Conservation (phyloP, 352 stramenopile genomes). For the Phytophthora pseudosyringae region DNA sequence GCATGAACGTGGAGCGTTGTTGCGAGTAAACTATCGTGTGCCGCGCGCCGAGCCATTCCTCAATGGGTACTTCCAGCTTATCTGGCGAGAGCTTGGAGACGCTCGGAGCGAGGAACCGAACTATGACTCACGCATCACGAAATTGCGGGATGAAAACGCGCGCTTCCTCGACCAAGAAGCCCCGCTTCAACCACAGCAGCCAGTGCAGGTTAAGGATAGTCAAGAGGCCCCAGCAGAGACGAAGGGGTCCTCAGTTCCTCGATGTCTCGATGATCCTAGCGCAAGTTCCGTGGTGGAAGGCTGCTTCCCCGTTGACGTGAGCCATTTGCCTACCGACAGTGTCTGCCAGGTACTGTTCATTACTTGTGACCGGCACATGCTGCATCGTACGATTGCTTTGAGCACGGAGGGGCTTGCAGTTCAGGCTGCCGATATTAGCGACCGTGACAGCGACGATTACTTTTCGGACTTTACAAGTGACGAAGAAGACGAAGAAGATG, state of each 20-base stretch:
- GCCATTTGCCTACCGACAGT: slow-evolving; percentile 46
- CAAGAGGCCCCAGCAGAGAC: slow-evolving; percentile 1
- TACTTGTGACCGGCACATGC: slow-evolving; percentile 59
- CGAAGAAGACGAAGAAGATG: slow-evolving; percentile 12
- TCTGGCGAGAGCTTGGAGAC: slow-evolving; percentile 58
- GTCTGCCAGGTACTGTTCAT: slow-evolving; percentile 71
- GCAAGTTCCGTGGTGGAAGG: slow-evolving; percentile 39
- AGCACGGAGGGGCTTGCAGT: slow-evolving; percentile 59
- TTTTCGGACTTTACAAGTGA: slow-evolving; percentile 35
- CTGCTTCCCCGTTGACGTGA: slow-evolving; percentile 50
- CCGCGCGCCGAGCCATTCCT: slow-evolving; percentile 49
- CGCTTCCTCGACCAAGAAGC: slow-evolving; percentile 18
- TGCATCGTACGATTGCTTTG: slow-evolving; percentile 63
- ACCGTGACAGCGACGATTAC: slow-evolving; percentile 36
- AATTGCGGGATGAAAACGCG: slow-evolving; percentile 45
- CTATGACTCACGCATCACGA: slow-evolving; percentile 49
- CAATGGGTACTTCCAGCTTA: slow-evolving; percentile 71
- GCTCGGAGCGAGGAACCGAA: slow-evolving; percentile 59
- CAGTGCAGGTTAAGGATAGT: slow-evolving; percentile 4
- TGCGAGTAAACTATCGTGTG: slow-evolving; percentile 58
- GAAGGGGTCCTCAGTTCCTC: neutral
- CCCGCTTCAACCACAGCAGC: slow-evolving; percentile 35
- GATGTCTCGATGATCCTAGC: slow-evolving; percentile 34
- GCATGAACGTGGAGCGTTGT: slow-evolving; percentile 42
- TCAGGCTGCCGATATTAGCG: slow-evolving; percentile 28